Percentiles rank a stretch among this genome's conserved stretches.
These are phyloP conservation scores for Paracamarosporium sp. DNA, from an alignment of 2,329 filamentous ascomycete genomes.

Conservation along the genomic window DNA sequence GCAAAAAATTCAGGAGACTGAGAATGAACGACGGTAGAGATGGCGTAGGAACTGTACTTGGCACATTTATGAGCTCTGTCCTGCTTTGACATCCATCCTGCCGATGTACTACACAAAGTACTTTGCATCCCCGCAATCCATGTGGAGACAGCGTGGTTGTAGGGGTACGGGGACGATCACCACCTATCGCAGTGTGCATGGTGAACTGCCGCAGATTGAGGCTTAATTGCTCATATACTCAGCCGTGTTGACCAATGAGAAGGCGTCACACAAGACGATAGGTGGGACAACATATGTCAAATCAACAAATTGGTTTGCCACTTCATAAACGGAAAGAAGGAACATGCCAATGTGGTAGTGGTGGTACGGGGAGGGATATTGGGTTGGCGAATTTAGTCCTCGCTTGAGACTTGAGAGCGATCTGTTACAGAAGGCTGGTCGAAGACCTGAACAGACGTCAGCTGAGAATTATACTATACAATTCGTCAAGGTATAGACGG, in stretches of 20 bases:
- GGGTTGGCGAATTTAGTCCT: no score
- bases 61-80: not conserved
- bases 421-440: no score
- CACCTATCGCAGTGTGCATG: constrained; percentile 15
- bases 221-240: constrained; percentile 24
- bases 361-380: not conserved
- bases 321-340: not conserved
- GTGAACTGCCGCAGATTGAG: constrained; percentile 29
- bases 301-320: not conserved
- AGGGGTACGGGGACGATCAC: constrained; percentile 11
- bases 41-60: not conserved
- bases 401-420: no score
- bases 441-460: no score
- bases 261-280: not conserved
- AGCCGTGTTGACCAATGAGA: constrained; percentile 12
- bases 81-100: not conserved
- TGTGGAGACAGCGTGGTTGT: constrained; percentile 4
- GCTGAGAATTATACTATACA: no score
- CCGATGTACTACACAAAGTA: constrained; percentile 3
- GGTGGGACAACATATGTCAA: not conserved
- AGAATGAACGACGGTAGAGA: not conserved
- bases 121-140: constrained; percentile 7
- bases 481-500: no score
- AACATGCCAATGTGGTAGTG: not conserved
- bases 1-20: not conserved